phyloP scores from a whole-genome alignment of 345 rosid species.

The Hevea brasiliensis region DNA sequence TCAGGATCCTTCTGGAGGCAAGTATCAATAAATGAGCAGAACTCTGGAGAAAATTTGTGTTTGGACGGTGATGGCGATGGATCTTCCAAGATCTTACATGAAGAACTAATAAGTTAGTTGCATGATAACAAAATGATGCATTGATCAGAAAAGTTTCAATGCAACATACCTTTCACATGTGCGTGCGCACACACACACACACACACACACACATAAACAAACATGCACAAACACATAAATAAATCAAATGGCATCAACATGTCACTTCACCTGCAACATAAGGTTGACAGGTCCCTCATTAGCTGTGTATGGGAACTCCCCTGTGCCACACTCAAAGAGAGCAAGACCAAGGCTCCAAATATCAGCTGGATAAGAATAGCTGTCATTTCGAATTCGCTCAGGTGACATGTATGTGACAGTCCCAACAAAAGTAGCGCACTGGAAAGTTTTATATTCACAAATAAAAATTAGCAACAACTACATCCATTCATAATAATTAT shows the following conservation, averaged over 20 bases:
- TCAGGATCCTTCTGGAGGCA: conserved; percentile 86
- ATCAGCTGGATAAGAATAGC: conserved; percentile 95
- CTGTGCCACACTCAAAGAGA: conserved; percentile 90
- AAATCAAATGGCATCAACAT: background rate
- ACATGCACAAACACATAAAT: background rate
- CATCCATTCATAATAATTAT: conserved; percentile 18
- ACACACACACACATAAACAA: background rate
- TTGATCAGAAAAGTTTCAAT: conserved; percentile 5
- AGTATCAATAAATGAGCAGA: conserved; percentile 84
- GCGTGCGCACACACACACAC: background rate
- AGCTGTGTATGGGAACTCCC: conserved; percentile 88
- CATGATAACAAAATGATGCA: background rate
- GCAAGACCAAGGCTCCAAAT: conserved; percentile 98
- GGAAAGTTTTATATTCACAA: conserved; percentile 26
- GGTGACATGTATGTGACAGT: conserved; percentile 99
- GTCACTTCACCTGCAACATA: conserved; percentile 77
- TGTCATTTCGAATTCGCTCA: conserved; percentile 75
- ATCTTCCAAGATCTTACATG: conserved; percentile 81
- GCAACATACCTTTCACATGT: background rate
- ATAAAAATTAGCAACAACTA: conserved; percentile 20
- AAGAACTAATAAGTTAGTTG: conserved; percentile 11
- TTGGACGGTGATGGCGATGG: conserved; percentile 85
- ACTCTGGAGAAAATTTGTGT: conserved; percentile 68
- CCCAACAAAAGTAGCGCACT: conserved; percentile 99
- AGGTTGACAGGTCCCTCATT: conserved; percentile 90